Evolutionary conservation across 257 asterid genomes (phyloP).

Genomic region (Plectranthus barbatus): DNA sequence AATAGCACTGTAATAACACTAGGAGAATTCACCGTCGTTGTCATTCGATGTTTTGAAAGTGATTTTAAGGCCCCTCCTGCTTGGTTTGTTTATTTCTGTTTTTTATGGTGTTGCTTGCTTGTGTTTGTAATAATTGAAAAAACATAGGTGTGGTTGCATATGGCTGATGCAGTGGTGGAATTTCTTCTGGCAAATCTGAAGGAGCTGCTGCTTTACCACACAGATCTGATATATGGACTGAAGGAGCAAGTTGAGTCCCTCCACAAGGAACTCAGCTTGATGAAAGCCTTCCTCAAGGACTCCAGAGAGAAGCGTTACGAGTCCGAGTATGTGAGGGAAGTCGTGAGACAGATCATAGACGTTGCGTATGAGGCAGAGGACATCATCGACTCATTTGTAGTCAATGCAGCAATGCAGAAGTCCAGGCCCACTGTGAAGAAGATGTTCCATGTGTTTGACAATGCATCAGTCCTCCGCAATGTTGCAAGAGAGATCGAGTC

Average conservation of each 20-base stretch:
- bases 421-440: conserved; percentile 16
- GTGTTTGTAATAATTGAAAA: too few relatives aligned
- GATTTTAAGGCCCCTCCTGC: background rate
- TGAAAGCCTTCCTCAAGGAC: conserved; percentile 45
- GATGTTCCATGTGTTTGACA: conserved; percentile 15
- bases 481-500: conserved; percentile 26
- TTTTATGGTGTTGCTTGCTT: too few relatives aligned
- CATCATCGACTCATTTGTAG: conserved; percentile 31
- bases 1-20: background rate
- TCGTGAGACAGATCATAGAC: conserved; percentile 34
- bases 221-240: conserved; percentile 28
- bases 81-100: too few relatives aligned
- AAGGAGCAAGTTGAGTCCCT: conserved; percentile 41
- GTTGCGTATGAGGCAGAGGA: conserved; percentile 43
- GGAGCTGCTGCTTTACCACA: conserved; percentile 37
- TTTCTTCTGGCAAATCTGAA: conserved; percentile 38
- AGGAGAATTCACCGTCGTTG: too few relatives aligned
- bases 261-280: conserved; percentile 35
- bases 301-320: conserved; percentile 31
- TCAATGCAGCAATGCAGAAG: conserved; percentile 26
- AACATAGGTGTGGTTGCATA: background rate
- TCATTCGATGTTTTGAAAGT: background rate
- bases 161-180: conserved; percentile 38
- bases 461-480: conserved; percentile 22
- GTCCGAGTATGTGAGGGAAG: conserved; percentile 30